Base-by-base conservation (phyloP, 495 filamentous ascomycete species). In the Aspergillus sclerotiicarbonarius region DNA sequence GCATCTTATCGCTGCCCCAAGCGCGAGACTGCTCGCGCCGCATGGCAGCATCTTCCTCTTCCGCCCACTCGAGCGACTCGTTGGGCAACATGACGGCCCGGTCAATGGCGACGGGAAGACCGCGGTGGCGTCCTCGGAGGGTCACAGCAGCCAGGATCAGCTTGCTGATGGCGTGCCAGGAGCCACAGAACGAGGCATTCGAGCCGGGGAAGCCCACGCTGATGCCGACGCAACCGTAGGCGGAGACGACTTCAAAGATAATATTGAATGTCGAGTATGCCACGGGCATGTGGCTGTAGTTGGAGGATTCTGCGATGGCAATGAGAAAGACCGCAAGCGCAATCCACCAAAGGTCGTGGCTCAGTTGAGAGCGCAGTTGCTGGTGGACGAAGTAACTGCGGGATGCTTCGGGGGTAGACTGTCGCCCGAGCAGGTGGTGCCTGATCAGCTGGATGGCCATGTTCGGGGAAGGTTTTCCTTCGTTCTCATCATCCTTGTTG, bases 291-390 rank as follows among this genome's bases (percentile, higher is more conserved):
- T 69, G 64, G 9, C 81, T 76, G 68, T 87, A 91, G 59, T 89
- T 78, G 50, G 73, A 72, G 3, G 84, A 83, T 65, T 95, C 91
- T 54, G 88, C 86, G 59, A 87, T 87, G 48, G 84, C 78, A 64
- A 96, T 91, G 57, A 90, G 76, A 19, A 91, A 74, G 5, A 87
- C 76, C 4, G 90, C 89, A 3, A 91, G 69, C 0, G 87, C 85
- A 13, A 96, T 82, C 85, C 86, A 93, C 90, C 90, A 95, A 4
- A 92, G 70, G 63, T 96, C 92, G 71, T 95, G 90, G 33, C 89
- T 86, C 8, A 96, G 82, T 65, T 96, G 90, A 32, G 87, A 86
- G 33, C 87, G 85, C 9, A 96, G 78, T 59, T 96, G 76, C 61
- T 82, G 76, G 53, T 76, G 81, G 8, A 87, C 73, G 64, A 87